Evolutionary conservation across 257 asterid genomes (phyloP).

Genomic region (Agastache rugosa): DNA sequence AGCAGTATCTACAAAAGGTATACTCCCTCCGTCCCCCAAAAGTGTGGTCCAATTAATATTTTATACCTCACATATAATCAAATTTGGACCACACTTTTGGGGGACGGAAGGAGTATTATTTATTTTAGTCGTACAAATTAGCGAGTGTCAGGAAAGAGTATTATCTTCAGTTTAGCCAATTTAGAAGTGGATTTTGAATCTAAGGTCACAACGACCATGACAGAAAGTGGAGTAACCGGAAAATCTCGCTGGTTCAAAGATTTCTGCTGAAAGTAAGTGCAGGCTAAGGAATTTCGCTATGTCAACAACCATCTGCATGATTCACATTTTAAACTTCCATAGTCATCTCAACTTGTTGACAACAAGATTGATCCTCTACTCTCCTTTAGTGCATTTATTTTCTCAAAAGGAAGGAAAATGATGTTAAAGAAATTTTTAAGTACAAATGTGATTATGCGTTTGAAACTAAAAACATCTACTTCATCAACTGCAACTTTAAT

Average conservation of each 20-base stretch:
- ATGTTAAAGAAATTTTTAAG: background rate
- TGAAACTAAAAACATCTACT: constrained; percentile 4
- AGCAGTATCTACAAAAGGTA: too few species aligned
- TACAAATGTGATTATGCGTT: background rate
- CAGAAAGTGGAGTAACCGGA: background rate
- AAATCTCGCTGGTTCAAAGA: background rate
- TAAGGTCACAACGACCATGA: background rate
- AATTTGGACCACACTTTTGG: too few species aligned
- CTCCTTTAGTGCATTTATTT: background rate
- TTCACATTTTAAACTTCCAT: background rate
- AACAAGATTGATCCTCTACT: constrained; percentile 6
- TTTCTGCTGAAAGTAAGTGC: background rate
- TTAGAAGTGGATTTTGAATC: background rate
- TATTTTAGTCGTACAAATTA: background rate
- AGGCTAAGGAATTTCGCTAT: background rate
- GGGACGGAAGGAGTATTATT: background rate
- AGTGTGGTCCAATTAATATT: too few species aligned
- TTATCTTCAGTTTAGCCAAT: background rate
- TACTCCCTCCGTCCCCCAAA: too few species aligned
- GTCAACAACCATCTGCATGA: background rate
- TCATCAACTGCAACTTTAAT: background rate
- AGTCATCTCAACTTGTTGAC: background rate
- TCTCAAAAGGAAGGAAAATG: background rate
- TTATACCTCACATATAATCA: too few species aligned
- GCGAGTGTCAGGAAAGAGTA: background rate